Evolutionary conservation across 768 basidiomycete species (phyloP).

Genomic region (Collybiopsis luxurians): DNA sequence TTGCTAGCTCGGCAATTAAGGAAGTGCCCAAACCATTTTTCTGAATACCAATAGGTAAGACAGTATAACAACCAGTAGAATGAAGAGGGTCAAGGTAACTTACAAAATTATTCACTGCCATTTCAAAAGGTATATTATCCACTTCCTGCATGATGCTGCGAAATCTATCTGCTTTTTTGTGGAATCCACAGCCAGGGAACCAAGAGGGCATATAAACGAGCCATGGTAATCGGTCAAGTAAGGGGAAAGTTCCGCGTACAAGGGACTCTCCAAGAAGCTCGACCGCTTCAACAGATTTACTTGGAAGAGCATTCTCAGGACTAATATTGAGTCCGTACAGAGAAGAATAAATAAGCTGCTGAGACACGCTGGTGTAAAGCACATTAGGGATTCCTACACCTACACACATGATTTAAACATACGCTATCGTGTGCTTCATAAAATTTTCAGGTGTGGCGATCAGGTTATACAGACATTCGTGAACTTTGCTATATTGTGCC

Average conservation of each 20-base stretch:
- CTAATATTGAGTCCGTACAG: neutral
- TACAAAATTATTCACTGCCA: neutral
- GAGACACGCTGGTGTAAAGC: neutral
- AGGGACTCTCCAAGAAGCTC: neutral
- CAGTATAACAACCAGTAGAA: too few species aligned
- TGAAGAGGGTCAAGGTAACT: too few species aligned
- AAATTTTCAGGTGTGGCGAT: neutral
- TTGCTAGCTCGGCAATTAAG: neutral
- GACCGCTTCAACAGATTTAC: neutral
- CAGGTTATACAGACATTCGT: neutral
- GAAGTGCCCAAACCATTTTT: neutral
- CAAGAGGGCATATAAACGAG: neutral
- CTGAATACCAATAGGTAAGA: neutral
- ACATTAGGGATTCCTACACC: neutral
- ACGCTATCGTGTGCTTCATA: neutral
- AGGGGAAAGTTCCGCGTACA: neutral
- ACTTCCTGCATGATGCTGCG: neutral
- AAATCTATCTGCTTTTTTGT: neutral
- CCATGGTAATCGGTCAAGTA: neutral
- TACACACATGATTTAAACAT: neutral
- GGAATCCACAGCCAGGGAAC: constrained; percentile 3
- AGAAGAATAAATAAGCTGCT: neutral
- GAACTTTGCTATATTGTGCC: neutral
- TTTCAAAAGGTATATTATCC: neutral
- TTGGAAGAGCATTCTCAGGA: neutral